Evolutionary conservation across 257 asterid species (phyloP).

Genomic region (Rehmannia glutinosa): DNA sequence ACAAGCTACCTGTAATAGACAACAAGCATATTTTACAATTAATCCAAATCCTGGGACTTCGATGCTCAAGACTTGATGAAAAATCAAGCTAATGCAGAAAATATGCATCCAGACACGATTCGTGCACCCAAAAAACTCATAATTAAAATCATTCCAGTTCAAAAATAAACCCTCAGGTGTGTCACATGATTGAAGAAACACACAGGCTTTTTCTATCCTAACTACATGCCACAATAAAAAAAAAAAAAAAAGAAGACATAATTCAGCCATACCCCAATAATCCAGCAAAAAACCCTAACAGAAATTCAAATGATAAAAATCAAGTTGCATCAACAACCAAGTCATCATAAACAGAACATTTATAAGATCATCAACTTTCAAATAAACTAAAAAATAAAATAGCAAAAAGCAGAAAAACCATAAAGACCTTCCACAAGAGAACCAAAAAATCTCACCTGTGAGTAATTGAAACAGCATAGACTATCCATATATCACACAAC

Average conservation of each 20-base stretch:
- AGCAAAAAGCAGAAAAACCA: background rate
- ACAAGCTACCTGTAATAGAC: background rate
- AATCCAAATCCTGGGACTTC: background rate
- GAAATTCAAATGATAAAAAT: background rate
- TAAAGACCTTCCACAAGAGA: too few species aligned
- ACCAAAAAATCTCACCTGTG: slow-evolving; percentile 64
- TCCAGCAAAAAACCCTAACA: slow-evolving; percentile 14
- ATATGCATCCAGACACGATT: too few species aligned
- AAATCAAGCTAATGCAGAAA: too few species aligned
- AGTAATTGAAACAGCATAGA: slow-evolving; percentile 63
- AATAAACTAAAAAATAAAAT: background rate
- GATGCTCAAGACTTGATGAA: background rate
- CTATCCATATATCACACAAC: slow-evolving; percentile 48
- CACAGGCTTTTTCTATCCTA: background rate
- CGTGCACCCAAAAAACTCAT: too few species aligned
- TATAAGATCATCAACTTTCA: slow-evolving; percentile 4
- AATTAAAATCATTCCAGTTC: background rate
- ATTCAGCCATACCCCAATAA: slow-evolving; percentile 5
- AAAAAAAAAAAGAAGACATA: too few species aligned
- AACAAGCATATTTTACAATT: background rate
- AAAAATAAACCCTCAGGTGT: background rate
- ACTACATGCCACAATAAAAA: background rate
- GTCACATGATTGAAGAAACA: too few species aligned
- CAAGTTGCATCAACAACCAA: background rate
- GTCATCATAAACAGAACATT: background rate